Conservation (phyloP, 352 stramenopile genomes). For the Globisporangium rhizosaccharum region DNA sequence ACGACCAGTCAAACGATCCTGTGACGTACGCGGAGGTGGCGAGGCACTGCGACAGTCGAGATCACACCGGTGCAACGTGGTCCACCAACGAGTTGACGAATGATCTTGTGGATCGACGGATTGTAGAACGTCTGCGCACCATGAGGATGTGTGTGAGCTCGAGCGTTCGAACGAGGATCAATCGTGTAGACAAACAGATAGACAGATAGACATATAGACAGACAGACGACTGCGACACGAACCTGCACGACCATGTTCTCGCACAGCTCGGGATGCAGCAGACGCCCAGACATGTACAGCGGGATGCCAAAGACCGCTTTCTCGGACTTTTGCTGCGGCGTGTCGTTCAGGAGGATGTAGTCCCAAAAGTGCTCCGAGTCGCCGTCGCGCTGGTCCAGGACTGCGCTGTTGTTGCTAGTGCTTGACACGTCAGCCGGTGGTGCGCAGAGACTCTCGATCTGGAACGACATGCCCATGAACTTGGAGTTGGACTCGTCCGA, state of each 20-base stretch:
- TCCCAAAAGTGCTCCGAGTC: constrained; percentile 58
- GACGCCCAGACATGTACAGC: constrained; percentile 78
- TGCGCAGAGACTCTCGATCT: constrained; percentile 27
- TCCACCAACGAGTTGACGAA: constrained; percentile 72
- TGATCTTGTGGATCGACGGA: constrained; percentile 81
- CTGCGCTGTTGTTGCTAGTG: background rate
- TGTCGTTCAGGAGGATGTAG: constrained; percentile 55
- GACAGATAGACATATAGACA: background rate
- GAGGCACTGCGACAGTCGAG: constrained; percentile 47
- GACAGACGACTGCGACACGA: background rate
- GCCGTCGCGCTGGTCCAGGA: background rate
- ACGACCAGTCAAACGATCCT: too few relatives aligned
- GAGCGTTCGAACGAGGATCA: background rate
- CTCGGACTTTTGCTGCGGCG: constrained; percentile 51
- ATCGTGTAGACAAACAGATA: background rate
- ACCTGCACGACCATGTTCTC: constrained; percentile 85
- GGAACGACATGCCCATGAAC: constrained; percentile 77
- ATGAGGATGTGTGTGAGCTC: background rate
- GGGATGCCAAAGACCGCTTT: constrained; percentile 77
- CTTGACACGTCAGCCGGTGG: background rate
- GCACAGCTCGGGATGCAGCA: constrained; percentile 77
- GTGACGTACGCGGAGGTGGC: constrained; percentile 31
- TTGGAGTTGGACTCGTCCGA: constrained; percentile 84
- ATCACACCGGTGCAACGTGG: constrained; percentile 75
- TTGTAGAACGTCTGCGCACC: constrained; percentile 69